Evolutionary conservation across 768 basidiomycete species (phyloP).

Genomic region (Coprinopsis sp.): DNA sequence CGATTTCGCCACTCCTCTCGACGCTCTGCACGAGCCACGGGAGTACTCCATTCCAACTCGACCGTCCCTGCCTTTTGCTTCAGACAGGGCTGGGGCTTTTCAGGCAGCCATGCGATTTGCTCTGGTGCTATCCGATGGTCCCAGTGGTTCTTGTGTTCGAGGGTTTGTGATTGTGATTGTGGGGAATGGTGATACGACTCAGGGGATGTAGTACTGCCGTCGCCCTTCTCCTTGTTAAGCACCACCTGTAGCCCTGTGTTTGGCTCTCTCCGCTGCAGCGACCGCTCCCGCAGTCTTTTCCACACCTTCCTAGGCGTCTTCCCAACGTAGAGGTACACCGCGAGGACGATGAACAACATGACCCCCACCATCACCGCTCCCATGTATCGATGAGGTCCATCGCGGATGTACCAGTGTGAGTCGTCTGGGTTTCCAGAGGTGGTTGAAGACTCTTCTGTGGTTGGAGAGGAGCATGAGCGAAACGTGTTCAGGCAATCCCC

Average conservation of each 20-base stretch:
- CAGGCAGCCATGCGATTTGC: slow-evolving; percentile 1
- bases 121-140: slow-evolving; percentile 1
- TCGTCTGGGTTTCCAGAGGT: neutral
- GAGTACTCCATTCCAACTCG: neutral
- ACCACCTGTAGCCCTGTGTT: too few species aligned
- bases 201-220: too few species aligned
- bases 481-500: neutral
- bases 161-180: neutral
- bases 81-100: neutral
- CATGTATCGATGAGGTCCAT: slow-evolving; percentile 39
- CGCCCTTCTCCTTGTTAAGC: too few species aligned
- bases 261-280: neutral
- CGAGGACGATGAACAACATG: slow-evolving; percentile 28
- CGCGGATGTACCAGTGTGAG: slow-evolving; percentile 12
- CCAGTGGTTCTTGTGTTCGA: neutral
- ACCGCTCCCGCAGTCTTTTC: slow-evolving; percentile 5
- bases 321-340: slow-evolving; percentile 33
- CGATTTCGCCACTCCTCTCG: too few species aligned
- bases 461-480: neutral
- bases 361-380: slow-evolving; percentile 39
- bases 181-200: neutral
- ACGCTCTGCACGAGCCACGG: neutral
- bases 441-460: neutral
- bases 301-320: slow-evolving; percentile 30
- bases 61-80: neutral